phyloP scores from a whole-genome alignment of 345 rosid genomes.

The Angophora floribunda region DNA sequence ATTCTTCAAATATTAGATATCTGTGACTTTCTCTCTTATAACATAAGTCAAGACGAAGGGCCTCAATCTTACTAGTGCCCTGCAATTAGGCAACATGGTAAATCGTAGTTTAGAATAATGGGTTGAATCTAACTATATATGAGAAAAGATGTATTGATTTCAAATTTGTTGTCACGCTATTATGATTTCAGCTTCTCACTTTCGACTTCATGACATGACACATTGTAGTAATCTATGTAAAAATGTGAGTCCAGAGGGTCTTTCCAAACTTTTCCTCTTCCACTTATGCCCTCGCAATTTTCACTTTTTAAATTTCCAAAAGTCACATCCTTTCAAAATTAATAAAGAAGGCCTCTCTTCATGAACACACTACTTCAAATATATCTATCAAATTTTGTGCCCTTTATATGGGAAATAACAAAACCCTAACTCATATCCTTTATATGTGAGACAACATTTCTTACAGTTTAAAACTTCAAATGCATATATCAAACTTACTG shows the following conservation, averaged over 20 bases:
- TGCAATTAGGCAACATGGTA: fast-evolving
- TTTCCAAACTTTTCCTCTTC: not conserved
- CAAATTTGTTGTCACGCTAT: not conserved
- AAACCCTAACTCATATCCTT: no score
- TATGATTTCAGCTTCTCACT: not conserved
- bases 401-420: no score
- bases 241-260: not conserved
- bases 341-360: not conserved
- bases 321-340: not conserved
- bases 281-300: not conserved
- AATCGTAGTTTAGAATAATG: not conserved
- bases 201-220: fast-evolving
- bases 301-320: not conserved
- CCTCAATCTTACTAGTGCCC: not conserved
- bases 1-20: no score
- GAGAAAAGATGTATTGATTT: not conserved
- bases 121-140: fast-evolving
- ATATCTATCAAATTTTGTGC: fast-evolving
- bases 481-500: no score
- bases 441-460: no score
- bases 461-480: no score
- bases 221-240: not conserved
- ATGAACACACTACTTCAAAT: fast-evolving
- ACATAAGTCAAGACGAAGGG: fast-evolving
- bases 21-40: fast-evolving